phyloP scores from a whole-genome alignment of 2,329 filamentous ascomycete genomes.

The Talaromyces sp. region DNA sequence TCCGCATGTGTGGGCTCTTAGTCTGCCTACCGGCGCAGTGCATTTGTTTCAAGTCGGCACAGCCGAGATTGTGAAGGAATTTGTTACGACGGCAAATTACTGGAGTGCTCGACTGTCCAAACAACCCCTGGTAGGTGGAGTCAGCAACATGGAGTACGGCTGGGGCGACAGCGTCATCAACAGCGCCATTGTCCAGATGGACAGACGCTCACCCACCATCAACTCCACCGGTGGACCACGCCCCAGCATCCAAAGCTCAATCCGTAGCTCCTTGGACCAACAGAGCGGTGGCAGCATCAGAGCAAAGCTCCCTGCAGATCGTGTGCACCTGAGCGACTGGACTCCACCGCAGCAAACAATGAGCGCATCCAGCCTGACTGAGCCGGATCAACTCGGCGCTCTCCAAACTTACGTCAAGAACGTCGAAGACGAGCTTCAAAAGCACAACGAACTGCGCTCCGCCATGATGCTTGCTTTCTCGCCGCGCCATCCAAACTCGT shows the following conservation, averaged over 20 bases:
- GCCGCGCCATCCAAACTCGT: conserved; percentile 72
- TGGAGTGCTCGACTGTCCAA: conserved; percentile 95
- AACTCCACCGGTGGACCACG: conserved; percentile 31
- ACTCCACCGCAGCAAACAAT: conserved; percentile 83
- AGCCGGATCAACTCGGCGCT: conserved; percentile 73
- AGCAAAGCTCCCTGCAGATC: conserved; percentile 75
- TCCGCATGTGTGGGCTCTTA: conserved; percentile 91
- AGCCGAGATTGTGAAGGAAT: conserved; percentile 88
- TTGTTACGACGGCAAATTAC: conserved; percentile 91
- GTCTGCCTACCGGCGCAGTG: conserved; percentile 84
- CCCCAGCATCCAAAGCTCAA: conserved; percentile 57
- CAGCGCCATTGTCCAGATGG: conserved; percentile 64
- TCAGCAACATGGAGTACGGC: conserved; percentile 96
- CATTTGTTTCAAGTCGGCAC: conserved; percentile 98
- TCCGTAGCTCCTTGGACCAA: conserved; percentile 64
- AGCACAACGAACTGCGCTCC: conserved; percentile 81
- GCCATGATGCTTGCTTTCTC: conserved; percentile 89
- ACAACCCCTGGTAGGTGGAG: conserved; percentile 83
- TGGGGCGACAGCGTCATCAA: conserved; percentile 84
- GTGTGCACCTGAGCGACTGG: conserved; percentile 82
- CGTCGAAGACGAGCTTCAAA: conserved; percentile 78
- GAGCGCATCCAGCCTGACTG: conserved; percentile 72
- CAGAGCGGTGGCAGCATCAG: conserved; percentile 47
- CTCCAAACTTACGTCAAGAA: conserved; percentile 75
- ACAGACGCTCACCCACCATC: conserved; percentile 29